These are phyloP conservation scores for Brassica carinata DNA, from an alignment of 345 rosid species.

Conservation along the genomic window DNA sequence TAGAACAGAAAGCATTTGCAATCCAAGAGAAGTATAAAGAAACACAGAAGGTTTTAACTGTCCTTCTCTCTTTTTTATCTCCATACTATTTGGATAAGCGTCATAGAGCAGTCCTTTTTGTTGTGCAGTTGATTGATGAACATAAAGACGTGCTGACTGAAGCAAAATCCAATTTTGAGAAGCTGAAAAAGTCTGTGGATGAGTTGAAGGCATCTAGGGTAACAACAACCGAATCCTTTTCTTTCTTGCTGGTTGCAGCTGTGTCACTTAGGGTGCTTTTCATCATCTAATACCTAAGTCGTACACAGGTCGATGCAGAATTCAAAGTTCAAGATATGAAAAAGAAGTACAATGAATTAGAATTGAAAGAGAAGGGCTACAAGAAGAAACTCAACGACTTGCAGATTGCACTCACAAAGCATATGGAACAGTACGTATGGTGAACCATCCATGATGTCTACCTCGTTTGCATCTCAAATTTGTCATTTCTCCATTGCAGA, in stretches of 20 bases:
- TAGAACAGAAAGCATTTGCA: slow-evolving; percentile 76
- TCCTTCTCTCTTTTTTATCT: slow-evolving; percentile 13
- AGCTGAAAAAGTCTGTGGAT: slow-evolving; percentile 73
- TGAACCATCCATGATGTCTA: slow-evolving; percentile 17
- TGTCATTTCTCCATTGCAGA: slow-evolving; percentile 51
- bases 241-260: slow-evolving; percentile 16
- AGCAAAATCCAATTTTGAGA: slow-evolving; percentile 69
- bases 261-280: slow-evolving; percentile 10
- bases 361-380: slow-evolving; percentile 76
- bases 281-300: slow-evolving; percentile 22
- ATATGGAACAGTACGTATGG: slow-evolving; percentile 84
- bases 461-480: slow-evolving; percentile 30
- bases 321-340: slow-evolving; percentile 79
- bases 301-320: slow-evolving; percentile 82
- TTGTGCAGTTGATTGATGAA: slow-evolving; percentile 69
- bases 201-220: slow-evolving; percentile 89
- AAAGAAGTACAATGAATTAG: slow-evolving; percentile 71
- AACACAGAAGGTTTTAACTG: slow-evolving; percentile 64
- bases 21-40: slow-evolving; percentile 84
- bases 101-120: slow-evolving; percentile 13
- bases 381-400: slow-evolving; percentile 77
- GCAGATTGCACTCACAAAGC: slow-evolving; percentile 65
- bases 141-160: slow-evolving; percentile 66
- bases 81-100: slow-evolving; percentile 12
- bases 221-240: slow-evolving; percentile 30